Base-by-base conservation (phyloP, 257 asterid species). In the Solanum tarijense region DNA sequence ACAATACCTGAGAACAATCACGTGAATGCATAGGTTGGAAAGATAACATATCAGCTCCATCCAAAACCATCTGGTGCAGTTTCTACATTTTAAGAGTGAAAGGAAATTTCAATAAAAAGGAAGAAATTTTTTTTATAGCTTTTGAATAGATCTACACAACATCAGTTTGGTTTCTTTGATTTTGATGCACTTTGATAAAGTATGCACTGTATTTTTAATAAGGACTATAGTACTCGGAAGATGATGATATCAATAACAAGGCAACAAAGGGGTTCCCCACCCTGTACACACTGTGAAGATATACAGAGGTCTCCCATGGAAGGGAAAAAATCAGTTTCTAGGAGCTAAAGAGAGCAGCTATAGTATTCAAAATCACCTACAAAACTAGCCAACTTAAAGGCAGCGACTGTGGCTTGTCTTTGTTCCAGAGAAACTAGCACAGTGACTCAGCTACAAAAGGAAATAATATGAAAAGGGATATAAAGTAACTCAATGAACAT, bases 1-100 rank as follows among this genome's bases (percentile, higher is more conserved):
- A 87, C 58, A 89, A 23, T 92, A 97, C 99, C 98, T 96, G 98
- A 86, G 99, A 89, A 94, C 99, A 97, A 90, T 97, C 99, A 29
- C 94, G 96, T 20, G 94, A 85, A 88, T 92, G 95, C 99, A 97
- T 97, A 78, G 98, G 98, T 83, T 91, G 95, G 90, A 97, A 97
- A 68, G 98, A 94, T 4, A 91, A 87, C 62, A 97, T 97, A 87
- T 92, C 98, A 65, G 52, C 92, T 31, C 96, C 96, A 92, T 94
- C 96, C 89, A 95, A 92, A 91, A 97, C 98, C 91, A 96, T 91
- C 88, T 91, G 93, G 84, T 95, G 92, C 92, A 97, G 89, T 92
- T 94, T 94, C 99, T 97, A 88, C 93, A 92, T 43, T 83, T 48
- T 48, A 90, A 87, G 87, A 89, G 34, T 39, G 71, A 65, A 68